Base-by-base conservation (phyloP, 352 stramenopile species). In the Phytophthora boehmeriae region DNA sequence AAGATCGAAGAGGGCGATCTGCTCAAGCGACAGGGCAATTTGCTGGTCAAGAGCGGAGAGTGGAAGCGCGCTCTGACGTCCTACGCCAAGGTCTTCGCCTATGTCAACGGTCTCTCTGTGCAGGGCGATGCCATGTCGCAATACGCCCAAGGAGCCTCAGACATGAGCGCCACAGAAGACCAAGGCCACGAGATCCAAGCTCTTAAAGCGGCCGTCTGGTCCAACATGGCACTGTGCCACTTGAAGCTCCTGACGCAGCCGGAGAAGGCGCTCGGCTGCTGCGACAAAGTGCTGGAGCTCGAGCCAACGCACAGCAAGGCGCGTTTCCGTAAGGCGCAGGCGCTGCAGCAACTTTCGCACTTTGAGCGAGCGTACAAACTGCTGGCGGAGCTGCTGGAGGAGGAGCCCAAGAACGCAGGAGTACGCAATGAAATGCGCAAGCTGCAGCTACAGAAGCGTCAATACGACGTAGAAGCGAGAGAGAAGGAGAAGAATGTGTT, bases 201-300 rank as follows among this genome's bases (percentile, higher is more conserved):
- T 63, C 63, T 95, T 36, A 87, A 93, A 66, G 71, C 91, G 45
- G 76, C 80, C 4, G 80, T 73, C 32, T 91, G 83, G 78, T 68
- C 84, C 58, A 95, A 95, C 66, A 92, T 92, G 71, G 84, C 86
- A 32, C 76, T 95, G 48, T 92, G 83, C 59, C 70, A 93, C 50
- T n/a, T 95, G 2, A 92, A 92, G 59, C 71, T 93, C 27, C 76
- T 68, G 23, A 54, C 57, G 42, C 73, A 76, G 38, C 57, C 73
- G 11, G 73, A 82, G 13, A 78, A 76, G 48, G 81, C 80, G n/a
- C 32, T 93, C 30, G 69, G 79, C 66, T 76, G 55, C 47, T 92
- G 83, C 57, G 79, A 93, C 50, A 92, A 93, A 35, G 83, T 93
- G 51, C 68, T 95, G 42, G 75, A 62, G n/a, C 59, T 87, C 17